phyloP scores from a whole-genome alignment of 768 basidiomycete species.

The Tricholoma saponaceum region DNA sequence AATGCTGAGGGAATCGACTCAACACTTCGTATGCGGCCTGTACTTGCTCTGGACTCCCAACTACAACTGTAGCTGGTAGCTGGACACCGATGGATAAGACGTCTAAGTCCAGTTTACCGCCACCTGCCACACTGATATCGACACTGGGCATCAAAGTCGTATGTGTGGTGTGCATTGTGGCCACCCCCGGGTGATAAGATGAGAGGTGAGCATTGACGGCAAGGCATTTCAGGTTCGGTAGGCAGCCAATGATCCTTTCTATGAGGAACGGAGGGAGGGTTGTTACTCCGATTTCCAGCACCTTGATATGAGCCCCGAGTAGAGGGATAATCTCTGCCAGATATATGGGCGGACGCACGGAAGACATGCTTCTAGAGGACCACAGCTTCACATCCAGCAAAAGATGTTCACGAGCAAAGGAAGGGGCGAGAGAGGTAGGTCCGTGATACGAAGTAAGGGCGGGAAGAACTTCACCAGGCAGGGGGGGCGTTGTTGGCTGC shows the following conservation, averaged over 20 bases:
- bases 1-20: constrained; percentile 4
- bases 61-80: not conserved
- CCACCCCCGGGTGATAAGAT: constrained; percentile 15
- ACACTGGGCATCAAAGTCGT: constrained; percentile 1
- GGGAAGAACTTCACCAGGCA: constrained; percentile 10
- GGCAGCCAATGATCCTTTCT: constrained; percentile 4
- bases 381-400: constrained; percentile 16
- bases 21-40: constrained; percentile 2
- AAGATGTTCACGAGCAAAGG: constrained; percentile 10
- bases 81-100: constrained; percentile 8
- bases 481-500: constrained; percentile 1
- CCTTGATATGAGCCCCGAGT: constrained; percentile 6
- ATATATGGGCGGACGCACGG: constrained; percentile 5
- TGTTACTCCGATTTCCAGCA: constrained; percentile 14
- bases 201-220: constrained; percentile 18
- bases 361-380: constrained; percentile 14
- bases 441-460: constrained; percentile 16
- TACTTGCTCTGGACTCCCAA: constrained; percentile 2
- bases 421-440: constrained; percentile 8
- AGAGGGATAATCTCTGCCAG: constrained; percentile 11
- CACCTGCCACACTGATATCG: not conserved
- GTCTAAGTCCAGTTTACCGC: constrained; percentile 5
- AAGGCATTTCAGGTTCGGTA: constrained; percentile 14
- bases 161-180: constrained; percentile 1
- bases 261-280: constrained; percentile 14